A percentile compares a stretch with the other conserved stretches of the same genome.
phyloP scores from a whole-genome alignment of 2,329 filamentous ascomycete species.

The Alternaria hordeiaustralica region DNA sequence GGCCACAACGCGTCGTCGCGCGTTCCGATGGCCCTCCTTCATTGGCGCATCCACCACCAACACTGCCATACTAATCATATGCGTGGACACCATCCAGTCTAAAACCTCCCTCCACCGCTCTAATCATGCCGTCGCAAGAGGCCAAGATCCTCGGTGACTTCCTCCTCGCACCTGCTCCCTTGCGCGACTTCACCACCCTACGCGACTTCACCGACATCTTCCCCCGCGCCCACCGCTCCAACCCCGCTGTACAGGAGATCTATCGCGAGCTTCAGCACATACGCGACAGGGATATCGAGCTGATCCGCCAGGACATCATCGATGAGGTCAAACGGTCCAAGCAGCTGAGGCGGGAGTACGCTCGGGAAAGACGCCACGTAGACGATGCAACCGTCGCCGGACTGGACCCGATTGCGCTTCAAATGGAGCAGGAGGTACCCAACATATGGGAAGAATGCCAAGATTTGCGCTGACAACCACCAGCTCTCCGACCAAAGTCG shows the following conservation, averaged over 20 bases:
- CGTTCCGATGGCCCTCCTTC: conserved; percentile 7
- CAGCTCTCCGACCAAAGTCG: conserved; percentile 64
- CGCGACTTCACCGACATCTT: conserved; percentile 79
- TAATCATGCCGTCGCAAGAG: conserved; percentile 74
- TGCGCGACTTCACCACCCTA: conserved; percentile 75
- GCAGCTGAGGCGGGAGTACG: conserved; percentile 64
- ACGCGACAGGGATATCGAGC: conserved; percentile 71
- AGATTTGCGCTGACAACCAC: conserved; percentile 14
- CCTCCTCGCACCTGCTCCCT: conserved; percentile 75
- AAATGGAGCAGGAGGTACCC: conserved; percentile 57
- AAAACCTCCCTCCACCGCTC: background rate
- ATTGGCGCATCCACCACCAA: conserved; percentile 5
- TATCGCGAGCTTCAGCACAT: conserved; percentile 82
- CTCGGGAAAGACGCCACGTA: conserved; percentile 60
- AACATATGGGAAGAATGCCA: too few relatives aligned
- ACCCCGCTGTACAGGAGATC: conserved; percentile 71
- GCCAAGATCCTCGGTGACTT: conserved; percentile 77
- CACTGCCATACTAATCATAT: conserved; percentile 20
- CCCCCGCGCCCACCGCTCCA: conserved; percentile 69
- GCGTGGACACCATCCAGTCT: too few relatives aligned
- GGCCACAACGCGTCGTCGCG: conserved; percentile 34
- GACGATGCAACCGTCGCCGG: conserved; percentile 61
- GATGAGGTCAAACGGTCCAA: conserved; percentile 69
- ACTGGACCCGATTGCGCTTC: conserved; percentile 67
- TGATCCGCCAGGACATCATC: conserved; percentile 69